Conservation (phyloP, 2,329 filamentous ascomycete genomes). For the Scolecobasidium constrictum region DNA sequence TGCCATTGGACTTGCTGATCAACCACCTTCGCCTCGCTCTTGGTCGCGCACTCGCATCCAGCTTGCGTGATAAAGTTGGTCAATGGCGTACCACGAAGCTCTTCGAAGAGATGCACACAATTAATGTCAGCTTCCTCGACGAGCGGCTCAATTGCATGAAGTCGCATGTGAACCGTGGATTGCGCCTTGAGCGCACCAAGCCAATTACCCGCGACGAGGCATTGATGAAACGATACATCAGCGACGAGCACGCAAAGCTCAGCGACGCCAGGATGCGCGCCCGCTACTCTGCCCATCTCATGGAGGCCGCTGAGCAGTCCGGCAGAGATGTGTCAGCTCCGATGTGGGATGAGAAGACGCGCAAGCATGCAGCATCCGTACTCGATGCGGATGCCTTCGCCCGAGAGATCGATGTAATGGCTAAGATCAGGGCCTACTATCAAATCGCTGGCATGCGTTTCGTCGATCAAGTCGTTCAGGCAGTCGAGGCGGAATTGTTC, state of each 20-base stretch:
- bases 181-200: conserved; percentile 22
- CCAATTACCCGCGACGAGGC: conserved; percentile 24
- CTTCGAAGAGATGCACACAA: conserved; percentile 14
- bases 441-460: conserved; percentile 54
- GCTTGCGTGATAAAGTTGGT: conserved; percentile 21
- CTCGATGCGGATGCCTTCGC: conserved; percentile 42
- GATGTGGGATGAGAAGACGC: not conserved
- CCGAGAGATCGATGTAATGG: conserved; percentile 50
- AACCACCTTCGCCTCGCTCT: conserved; percentile 13
- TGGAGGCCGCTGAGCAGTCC: conserved; percentile 12
- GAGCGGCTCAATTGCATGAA: conserved; percentile 19
- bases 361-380: conserved; percentile 6
- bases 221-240: conserved; percentile 14
- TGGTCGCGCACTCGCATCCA: conserved; percentile 11
- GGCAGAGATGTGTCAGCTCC: conserved; percentile 11
- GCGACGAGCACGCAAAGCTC: conserved; percentile 15
- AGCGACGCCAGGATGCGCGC: conserved; percentile 15
- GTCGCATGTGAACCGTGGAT: conserved; percentile 15
- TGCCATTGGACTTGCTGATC: conserved; percentile 19
- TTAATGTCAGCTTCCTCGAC: conserved; percentile 20
- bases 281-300: conserved; percentile 19
- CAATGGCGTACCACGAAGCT: conserved; percentile 21
- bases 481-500: conserved; percentile 24
- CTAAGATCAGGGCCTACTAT: conserved; percentile 59
- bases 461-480: conserved; percentile 39